Evolutionary conservation across 2,329 filamentous ascomycete genomes (phyloP), one percentile per base, ranked within the genome.

Genomic region (Apiospora aurea): DNA sequence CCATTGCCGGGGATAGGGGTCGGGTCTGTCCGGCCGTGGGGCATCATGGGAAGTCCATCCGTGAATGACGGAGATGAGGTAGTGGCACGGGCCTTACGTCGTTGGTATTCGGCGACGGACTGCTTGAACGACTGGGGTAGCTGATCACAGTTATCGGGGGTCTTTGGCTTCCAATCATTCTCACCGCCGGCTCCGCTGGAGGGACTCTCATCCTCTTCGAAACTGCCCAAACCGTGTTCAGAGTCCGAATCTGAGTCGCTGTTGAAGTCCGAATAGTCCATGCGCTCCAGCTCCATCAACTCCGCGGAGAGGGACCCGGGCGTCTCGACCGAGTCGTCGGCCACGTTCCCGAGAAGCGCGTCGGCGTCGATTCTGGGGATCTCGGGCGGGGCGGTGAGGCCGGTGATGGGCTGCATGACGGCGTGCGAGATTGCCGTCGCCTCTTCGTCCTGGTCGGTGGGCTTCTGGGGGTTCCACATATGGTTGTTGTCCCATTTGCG

Each of bases 401-500:
- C 57, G 29, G 57, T 64, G 10, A 64, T 41, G 34, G 34, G 18
- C 57, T 41, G 21, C 57, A 21, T 64, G 29, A 64, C 6, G 34
- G 57, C 57, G 57, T 64, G 41, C 18, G 57, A 64, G 34, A 64
- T 34, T 21, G 24, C 34, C 4, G n/a, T 18, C 10, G 18, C 4
- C 7, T 64, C 18, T 16, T 64, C 57, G 34, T 64, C 29, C 4
- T 64, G 18, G 3, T 41, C 57, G 21, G 16, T 14, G 10, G 14
- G 29, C 8, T 41, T n/a, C 3, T 13, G 18, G 18, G 34, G 57
- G 10, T 64, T 34, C 29, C 57, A 64, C 8, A 64, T 8, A 10
- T 64, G 57, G 34, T 64, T 64, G 34, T 64, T 64, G 34, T 64
- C 57, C 57, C 57, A 64, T 34, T 64, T 64, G 57, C 57, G 57